Evolutionary conservation across 1,139 yeast species (phyloP).

Genomic region (Suhomyces kunorum): DNA sequence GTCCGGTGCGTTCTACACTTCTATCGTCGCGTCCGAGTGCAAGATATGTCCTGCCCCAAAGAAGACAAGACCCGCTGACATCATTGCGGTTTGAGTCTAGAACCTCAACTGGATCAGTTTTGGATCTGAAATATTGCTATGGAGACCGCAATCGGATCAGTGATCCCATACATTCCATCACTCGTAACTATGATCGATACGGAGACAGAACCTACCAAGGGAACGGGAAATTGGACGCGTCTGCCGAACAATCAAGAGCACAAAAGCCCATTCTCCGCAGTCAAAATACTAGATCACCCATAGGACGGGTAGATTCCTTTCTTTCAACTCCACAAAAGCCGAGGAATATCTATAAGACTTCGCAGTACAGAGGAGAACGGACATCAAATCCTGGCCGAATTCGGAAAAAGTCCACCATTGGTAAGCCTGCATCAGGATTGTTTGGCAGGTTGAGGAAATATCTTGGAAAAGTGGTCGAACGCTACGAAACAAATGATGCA

Average conservation of each 20-base stretch:
- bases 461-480: constrained; percentile 14
- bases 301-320: not conserved
- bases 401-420: not conserved
- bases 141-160: not conserved
- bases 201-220: not conserved
- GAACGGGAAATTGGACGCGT: not conserved
- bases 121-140: not conserved
- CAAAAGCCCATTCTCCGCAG: not conserved
- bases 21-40: not conserved
- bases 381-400: not conserved
- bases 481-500: constrained; percentile 13
- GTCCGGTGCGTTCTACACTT: not conserved
- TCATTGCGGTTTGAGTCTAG: not conserved
- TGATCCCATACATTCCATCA: not conserved
- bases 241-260: not conserved
- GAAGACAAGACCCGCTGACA: not conserved
- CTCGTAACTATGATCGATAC: not conserved
- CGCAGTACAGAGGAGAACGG: not conserved
- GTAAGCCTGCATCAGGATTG: constrained; percentile 3
- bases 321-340: not conserved
- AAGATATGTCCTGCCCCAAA: not conserved
- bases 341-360: not conserved
- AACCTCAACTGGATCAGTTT: not conserved
- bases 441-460: constrained; percentile 13
- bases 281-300: not conserved